Conservation (phyloP, 2,329 filamentous ascomycete species). For the Clarireedia monteithiana region DNA sequence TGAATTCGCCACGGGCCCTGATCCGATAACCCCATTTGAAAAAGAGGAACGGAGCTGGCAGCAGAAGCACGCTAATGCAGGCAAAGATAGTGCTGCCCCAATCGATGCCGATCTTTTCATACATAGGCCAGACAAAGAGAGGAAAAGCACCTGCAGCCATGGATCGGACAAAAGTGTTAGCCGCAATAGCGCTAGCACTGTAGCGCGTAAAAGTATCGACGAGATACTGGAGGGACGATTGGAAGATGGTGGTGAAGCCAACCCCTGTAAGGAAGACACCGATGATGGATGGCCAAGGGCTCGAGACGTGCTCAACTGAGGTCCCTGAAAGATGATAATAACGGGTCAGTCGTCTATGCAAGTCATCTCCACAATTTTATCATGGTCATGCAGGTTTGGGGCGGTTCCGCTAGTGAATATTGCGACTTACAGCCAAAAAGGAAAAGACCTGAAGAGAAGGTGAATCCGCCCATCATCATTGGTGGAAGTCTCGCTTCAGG, state of each 20-base stretch:
- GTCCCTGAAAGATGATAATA: neutral
- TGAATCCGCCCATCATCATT: conserved; percentile 73
- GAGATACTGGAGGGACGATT: neutral
- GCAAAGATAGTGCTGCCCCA: neutral
- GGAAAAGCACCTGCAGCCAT: neutral
- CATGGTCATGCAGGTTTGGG: neutral
- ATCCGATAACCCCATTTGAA: neutral
- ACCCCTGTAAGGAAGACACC: neutral
- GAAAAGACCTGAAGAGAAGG: conserved; percentile 50
- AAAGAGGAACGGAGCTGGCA: neutral
- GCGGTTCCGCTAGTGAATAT: conserved; percentile 22
- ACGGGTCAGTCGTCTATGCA: neutral
- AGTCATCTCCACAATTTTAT: neutral
- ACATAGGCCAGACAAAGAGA: neutral
- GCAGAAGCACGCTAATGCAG: neutral
- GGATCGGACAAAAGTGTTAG: neutral
- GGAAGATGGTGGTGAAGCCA: neutral
- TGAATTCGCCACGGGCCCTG: neutral
- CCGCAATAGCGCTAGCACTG: neutral
- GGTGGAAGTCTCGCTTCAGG: conserved; percentile 71
- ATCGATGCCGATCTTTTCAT: neutral
- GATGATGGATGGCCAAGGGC: neutral
- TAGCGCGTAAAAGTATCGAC: neutral
- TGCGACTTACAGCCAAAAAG: conserved; percentile 44
- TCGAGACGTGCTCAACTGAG: neutral